Evolutionary conservation across 73 alveolate genomes (phyloP), one percentile per base, ranked within the genome.

Genomic region (Paramecium primaurelia): DNA sequence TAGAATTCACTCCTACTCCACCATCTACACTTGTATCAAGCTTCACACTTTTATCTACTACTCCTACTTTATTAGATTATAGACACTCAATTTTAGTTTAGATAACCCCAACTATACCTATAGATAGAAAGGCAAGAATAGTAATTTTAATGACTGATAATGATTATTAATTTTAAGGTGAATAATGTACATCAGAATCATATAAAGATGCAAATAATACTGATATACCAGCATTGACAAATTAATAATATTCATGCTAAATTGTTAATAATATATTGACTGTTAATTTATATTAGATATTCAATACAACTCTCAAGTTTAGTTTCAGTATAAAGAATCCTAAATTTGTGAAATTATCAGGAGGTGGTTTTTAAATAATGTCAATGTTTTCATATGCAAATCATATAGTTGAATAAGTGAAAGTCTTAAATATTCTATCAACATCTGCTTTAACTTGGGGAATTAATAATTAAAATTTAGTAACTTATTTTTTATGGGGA

Each of bases 1-100:
- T 80, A 16, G 91, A 80, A 80, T 80, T 80, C 40, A 80, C 73
- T 2, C 22, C 91, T n/a, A 42, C 77, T 25, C 91, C 91, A n/a
- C 75, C 91, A 2, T 10, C 71, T 3, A 18, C 91, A 22, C 18
- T 80, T 25, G 77, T 47, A 25, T 59, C 73, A 0, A 47, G 64
- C 5, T 34, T 42, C 22, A 44, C 71, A 2, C 34, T 80, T 38
- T 49, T 14, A 45, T 42, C 77, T 11, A 3, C 58, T 4, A 80
- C 91, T 26, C 91, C 91, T 10, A 80, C 71, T 10, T 47, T 80
- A 26, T 25, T 80, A 20, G 91, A 80, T 80, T 80, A 2, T 80
- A 80, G 91, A 47, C 75, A 80, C 26, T 32, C 47, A 3, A n/a
- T 45, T 7, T 26, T 42, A 80, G 75, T 80, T 10, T 22, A 30